These are phyloP conservation scores for Royoungia palumana DNA, from an alignment of 768 basidiomycete species.

Conservation along the genomic window DNA sequence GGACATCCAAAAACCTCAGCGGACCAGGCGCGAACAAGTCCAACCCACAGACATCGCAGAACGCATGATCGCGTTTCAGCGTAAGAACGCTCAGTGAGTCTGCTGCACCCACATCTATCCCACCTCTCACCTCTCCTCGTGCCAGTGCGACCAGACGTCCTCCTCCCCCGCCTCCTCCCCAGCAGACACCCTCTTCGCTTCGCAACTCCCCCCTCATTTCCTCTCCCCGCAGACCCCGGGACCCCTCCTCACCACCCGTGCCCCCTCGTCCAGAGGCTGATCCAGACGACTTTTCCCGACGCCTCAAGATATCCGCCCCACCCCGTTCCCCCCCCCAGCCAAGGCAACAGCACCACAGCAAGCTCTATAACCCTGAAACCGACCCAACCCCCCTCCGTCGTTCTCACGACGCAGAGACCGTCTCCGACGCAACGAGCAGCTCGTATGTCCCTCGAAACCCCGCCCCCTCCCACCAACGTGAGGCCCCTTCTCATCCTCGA, in stretches of 20 bases:
- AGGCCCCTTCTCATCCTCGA: conserved; percentile 39
- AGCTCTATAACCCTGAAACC: conserved; percentile 70
- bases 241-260: conserved; percentile 20
- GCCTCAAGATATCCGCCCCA: conserved; percentile 62
- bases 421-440: conserved; percentile 55
- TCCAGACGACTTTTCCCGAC: conserved; percentile 69
- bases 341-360: conserved; percentile 36
- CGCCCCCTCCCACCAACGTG: conserved; percentile 36
- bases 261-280: conserved; percentile 52
- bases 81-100: conserved; percentile 58
- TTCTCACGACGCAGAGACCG: conserved; percentile 61
- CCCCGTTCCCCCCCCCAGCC: conserved; percentile 37
- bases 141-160: conserved; percentile 43
- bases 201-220: conserved; percentile 6
- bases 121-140: background rate
- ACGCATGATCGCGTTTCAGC: conserved; percentile 62
- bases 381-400: conserved; percentile 63
- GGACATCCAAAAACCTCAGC: conserved; percentile 24
- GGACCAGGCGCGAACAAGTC: conserved; percentile 36
- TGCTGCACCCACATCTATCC: background rate
- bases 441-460: conserved; percentile 40
- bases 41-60: conserved; percentile 54
- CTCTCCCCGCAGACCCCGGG: conserved; percentile 36
- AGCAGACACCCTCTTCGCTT: conserved; percentile 23
- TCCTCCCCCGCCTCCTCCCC: conserved; percentile 26